Conservation (phyloP, 2,329 filamentous ascomycete genomes). For the Aspergillus versicolor region DNA sequence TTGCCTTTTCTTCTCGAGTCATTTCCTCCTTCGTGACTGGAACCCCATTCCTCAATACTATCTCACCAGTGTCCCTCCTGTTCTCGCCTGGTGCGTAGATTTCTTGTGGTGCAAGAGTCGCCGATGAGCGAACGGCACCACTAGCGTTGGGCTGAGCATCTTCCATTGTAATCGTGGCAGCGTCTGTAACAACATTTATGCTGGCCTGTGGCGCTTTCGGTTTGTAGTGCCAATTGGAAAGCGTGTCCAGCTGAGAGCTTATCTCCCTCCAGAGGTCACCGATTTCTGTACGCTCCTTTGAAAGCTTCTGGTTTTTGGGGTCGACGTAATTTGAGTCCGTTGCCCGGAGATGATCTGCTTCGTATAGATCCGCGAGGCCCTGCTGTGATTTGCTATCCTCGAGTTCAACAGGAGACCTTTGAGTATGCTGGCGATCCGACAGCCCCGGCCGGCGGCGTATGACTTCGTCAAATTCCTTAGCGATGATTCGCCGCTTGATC, state of each 20-base stretch:
- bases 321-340: conserved; percentile 79
- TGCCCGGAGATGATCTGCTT: conserved; percentile 81
- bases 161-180: conserved; percentile 91
- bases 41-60: conserved; percentile 74
- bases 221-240: conserved; percentile 94
- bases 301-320: conserved; percentile 76
- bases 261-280: conserved; percentile 79
- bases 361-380: conserved; percentile 87
- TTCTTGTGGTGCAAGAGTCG: conserved; percentile 89
- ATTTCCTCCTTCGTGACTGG: conserved; percentile 82
- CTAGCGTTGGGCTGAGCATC: conserved; percentile 85
- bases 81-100: conserved; percentile 79
- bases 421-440: conserved; percentile 60
- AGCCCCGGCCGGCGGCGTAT: conserved; percentile 76
- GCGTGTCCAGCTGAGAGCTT: conserved; percentile 75
- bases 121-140: conserved; percentile 58
- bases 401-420: conserved; percentile 74
- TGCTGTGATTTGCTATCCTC: conserved; percentile 86
- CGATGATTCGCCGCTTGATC: conserved; percentile 88
- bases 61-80: conserved; percentile 63
- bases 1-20: conserved; percentile 78
- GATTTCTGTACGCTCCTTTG: conserved; percentile 80
- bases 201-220: conserved; percentile 80
- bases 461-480: conserved; percentile 89
- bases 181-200: conserved; percentile 83